Evolutionary conservation across 31 red algal species (phyloP).

Genomic region (Asparagopsis taxiformis): DNA sequence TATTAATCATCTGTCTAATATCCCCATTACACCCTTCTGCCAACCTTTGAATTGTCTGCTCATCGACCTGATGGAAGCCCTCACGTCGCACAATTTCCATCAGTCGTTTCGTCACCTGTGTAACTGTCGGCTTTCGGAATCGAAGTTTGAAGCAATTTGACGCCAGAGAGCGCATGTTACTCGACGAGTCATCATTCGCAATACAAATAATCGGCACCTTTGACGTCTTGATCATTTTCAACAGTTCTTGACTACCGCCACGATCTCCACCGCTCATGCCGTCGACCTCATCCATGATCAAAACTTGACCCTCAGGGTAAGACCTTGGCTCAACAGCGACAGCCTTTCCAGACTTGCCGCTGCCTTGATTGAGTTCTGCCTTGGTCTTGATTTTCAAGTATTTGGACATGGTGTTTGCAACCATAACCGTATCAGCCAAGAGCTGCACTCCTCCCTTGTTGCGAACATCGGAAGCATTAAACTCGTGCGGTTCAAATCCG

Average conservation of each 20-base stretch:
- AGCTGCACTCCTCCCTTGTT: constrained; percentile 72
- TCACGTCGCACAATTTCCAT: constrained; percentile 52
- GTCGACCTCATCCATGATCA: constrained; percentile 99
- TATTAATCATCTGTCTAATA: constrained; percentile 80
- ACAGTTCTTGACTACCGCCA: constrained; percentile 88
- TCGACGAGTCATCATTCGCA: constrained; percentile 86
- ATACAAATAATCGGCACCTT: constrained; percentile 98
- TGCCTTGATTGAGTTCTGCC: too few species aligned
- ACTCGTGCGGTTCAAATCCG: constrained; percentile 88
- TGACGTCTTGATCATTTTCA: constrained; percentile 83
- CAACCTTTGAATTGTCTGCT: constrained; percentile 53
- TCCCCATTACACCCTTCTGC: constrained; percentile 84
- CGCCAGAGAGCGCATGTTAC: constrained; percentile 86
- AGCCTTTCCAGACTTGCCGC: constrained; percentile 3
- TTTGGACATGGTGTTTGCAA: constrained; percentile 47
- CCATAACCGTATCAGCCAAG: constrained; percentile 56
- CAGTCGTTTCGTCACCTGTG: constrained; percentile 64
- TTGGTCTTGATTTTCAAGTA: constrained; percentile 50
- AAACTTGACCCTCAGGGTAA: constrained; percentile 67
- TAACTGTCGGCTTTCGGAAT: constrained; percentile 72
- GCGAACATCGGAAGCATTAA: constrained; percentile 90
- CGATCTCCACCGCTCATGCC: constrained; percentile 95
- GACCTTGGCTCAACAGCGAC: neutral
- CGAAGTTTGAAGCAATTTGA: constrained; percentile 88
- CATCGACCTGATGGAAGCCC: constrained; percentile 38